phyloP scores from a whole-genome alignment of 495 filamentous ascomycete species.

The Tuber indicum region DNA sequence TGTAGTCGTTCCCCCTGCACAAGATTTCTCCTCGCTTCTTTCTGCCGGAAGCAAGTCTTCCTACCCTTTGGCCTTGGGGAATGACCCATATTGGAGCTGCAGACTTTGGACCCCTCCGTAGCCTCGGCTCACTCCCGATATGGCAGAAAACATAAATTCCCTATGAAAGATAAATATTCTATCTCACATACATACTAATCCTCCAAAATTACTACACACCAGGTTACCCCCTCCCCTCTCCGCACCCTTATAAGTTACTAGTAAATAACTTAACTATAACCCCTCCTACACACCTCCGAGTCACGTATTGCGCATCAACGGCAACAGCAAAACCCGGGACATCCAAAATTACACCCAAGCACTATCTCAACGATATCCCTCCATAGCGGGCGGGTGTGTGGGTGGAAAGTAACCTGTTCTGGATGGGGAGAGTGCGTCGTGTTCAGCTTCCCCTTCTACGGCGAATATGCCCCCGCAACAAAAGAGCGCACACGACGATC shows the following conservation, averaged over 20 bases:
- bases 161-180: background rate
- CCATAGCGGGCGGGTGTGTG: too few relatives aligned
- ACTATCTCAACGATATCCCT: too few relatives aligned
- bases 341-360: background rate
- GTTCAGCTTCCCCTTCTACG: too few relatives aligned
- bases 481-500: background rate
- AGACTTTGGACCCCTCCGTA: background rate
- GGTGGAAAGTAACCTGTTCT: too few relatives aligned
- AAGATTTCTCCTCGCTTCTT: background rate
- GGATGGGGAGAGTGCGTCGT: too few relatives aligned
- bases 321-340: background rate
- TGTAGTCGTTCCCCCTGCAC: background rate
- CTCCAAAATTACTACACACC: background rate
- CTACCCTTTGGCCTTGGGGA: background rate
- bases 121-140: background rate
- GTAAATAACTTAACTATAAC: background rate
- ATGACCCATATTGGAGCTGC: background rate
- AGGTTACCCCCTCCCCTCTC: too few relatives aligned
- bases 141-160: background rate
- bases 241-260: background rate
- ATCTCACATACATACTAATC: background rate
- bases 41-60: background rate
- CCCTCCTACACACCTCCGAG: background rate
- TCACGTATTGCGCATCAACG: background rate
- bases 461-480: too few relatives aligned